Evolutionary conservation across 2,329 filamentous ascomycete genomes (phyloP).

Genomic region (Exophiala xenobiotica): DNA sequence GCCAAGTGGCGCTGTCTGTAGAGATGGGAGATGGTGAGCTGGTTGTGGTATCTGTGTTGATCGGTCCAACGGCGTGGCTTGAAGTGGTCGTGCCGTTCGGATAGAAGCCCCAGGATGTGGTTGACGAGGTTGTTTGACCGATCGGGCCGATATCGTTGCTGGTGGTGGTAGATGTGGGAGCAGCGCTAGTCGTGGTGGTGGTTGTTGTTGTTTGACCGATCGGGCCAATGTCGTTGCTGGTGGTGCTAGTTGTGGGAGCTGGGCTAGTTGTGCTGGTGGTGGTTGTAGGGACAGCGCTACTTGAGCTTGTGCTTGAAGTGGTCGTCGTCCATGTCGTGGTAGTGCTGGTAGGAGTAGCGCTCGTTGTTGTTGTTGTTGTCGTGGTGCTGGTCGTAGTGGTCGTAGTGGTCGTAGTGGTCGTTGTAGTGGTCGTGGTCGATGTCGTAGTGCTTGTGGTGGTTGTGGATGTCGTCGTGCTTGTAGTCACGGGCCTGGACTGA

Average conservation of each 20-base stretch:
- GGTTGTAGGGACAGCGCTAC: neutral
- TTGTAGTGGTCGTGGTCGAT: conserved; percentile 13
- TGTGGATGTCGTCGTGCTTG: conserved; percentile 11
- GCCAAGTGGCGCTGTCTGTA: neutral
- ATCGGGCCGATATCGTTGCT: neutral
- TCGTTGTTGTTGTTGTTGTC: conserved; percentile 3
- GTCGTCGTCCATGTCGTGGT: neutral
- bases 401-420: conserved; percentile 8
- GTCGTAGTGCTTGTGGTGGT: conserved; percentile 14
- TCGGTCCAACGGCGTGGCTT: neutral
- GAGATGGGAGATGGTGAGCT: neutral
- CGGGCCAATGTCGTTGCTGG: neutral
- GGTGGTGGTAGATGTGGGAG: neutral
- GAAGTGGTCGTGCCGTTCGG: conserved; percentile 1
- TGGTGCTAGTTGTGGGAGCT: neutral
- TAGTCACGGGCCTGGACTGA: conserved; percentile 32
- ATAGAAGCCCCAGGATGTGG: conserved; percentile 1
- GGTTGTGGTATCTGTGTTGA: conserved; percentile 1
- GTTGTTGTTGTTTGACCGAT: neutral
- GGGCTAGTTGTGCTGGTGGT: conserved; percentile 1
- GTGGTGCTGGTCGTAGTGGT: conserved; percentile 8
- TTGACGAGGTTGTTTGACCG: conserved; percentile 3
- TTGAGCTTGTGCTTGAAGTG: neutral
- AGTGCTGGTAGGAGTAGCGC: neutral
- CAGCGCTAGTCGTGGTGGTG: neutral